Evolutionary conservation across 495 filamentous ascomycete species (phyloP).

Genomic region (Talaromyces proteolyticus): DNA sequence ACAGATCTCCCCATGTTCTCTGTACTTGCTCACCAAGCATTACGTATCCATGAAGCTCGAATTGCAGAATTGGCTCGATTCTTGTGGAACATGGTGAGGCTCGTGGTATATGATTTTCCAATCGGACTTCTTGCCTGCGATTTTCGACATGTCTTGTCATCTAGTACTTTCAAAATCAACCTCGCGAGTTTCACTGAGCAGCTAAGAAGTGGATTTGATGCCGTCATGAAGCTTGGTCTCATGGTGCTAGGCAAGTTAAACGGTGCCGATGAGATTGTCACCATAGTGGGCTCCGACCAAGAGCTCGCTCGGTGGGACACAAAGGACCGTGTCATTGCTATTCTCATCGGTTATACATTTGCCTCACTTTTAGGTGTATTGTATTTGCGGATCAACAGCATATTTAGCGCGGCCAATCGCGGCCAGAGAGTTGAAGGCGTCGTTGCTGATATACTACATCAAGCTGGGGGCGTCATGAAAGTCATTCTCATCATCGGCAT

Average conservation of each 20-base stretch:
- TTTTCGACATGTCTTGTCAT: neutral
- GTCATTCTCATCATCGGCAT: slow-evolving; percentile 98
- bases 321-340: slow-evolving; percentile 71
- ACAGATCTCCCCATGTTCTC: slow-evolving; percentile 58
- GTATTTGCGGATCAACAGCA: slow-evolving; percentile 66
- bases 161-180: neutral
- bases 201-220: neutral
- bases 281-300: slow-evolving; percentile 39
- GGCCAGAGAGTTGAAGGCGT: slow-evolving; percentile 70
- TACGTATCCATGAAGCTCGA: slow-evolving; percentile 44
- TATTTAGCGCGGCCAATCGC: slow-evolving; percentile 57
- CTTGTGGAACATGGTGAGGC: slow-evolving; percentile 16
- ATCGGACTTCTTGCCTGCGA: slow-evolving; percentile 20
- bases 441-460: slow-evolving; percentile 76
- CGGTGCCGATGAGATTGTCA: neutral
- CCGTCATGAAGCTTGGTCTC: neutral
- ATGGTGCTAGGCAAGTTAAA: neutral
- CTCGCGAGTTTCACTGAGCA: neutral
- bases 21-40: slow-evolving; percentile 52
- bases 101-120: slow-evolving; percentile 35
- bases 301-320: slow-evolving; percentile 70
- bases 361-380: slow-evolving; percentile 66
- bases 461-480: slow-evolving; percentile 95
- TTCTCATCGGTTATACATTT: slow-evolving; percentile 72
- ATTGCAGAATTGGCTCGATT: slow-evolving; percentile 16